phyloP scores from a whole-genome alignment of 1,284 basidiomycete genomes.

The Papiliotrema nemorosa region DNA sequence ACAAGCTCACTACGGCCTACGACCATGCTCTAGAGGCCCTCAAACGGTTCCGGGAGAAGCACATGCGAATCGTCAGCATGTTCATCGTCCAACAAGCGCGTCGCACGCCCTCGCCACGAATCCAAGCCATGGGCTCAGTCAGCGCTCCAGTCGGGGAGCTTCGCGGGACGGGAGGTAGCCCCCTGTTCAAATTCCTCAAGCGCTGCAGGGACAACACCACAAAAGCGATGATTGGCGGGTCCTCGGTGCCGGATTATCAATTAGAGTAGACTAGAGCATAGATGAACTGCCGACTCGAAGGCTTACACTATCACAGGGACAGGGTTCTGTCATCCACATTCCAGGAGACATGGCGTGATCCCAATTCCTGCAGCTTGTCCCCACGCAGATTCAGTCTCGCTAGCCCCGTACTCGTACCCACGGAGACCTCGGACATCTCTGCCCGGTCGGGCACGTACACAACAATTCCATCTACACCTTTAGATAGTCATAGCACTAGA shows the following conservation, averaged over 20 bases:
- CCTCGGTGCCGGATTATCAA: constrained; percentile 27
- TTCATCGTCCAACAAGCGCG: constrained; percentile 73
- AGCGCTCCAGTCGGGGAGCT: constrained; percentile 48
- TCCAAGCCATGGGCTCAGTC: constrained; percentile 26
- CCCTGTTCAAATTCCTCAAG: constrained; percentile 76
- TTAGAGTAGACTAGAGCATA: constrained; percentile 11
- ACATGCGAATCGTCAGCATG: constrained; percentile 78
- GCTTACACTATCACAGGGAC: no score
- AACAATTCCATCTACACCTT: background rate
- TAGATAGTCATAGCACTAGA: background rate
- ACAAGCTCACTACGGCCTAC: constrained; percentile 60
- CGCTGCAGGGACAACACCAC: constrained; percentile 71
- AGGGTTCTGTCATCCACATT: no score
- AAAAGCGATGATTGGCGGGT: constrained; percentile 55
- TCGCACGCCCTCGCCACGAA: constrained; percentile 32
- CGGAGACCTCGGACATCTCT: no score
- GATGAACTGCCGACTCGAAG: no score
- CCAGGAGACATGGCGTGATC: no score
- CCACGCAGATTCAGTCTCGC: no score
- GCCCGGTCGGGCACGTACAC: background rate
- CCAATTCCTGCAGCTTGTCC: no score
- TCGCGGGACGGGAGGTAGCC: constrained; percentile 82
- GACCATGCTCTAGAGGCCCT: constrained; percentile 69
- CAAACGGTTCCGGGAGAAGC: constrained; percentile 77
- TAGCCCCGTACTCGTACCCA: no score